Evolutionary conservation across 495 filamentous ascomycete species (phyloP).

Genomic region (Tetracladium marchalianum): DNA sequence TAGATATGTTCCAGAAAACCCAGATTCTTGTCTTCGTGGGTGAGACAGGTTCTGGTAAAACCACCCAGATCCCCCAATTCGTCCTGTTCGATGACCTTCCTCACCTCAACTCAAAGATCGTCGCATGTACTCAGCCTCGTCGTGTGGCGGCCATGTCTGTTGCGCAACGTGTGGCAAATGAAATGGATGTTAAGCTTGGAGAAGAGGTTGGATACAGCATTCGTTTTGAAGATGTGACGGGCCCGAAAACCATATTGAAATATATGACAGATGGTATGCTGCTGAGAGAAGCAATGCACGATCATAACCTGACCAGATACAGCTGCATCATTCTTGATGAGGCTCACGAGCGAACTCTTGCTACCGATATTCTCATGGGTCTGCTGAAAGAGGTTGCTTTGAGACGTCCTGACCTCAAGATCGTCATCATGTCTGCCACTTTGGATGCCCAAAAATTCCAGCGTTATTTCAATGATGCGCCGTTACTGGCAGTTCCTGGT

Average conservation of each 20-base stretch:
- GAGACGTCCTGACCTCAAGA: constrained; percentile 79
- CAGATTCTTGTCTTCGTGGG: constrained; percentile 98
- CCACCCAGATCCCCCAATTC: constrained; percentile 97
- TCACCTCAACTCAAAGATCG: constrained; percentile 70
- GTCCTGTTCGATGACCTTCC: constrained; percentile 95
- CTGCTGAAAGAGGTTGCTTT: constrained; percentile 76
- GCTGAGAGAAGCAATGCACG: constrained; percentile 94
- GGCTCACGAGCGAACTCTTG: constrained; percentile 90
- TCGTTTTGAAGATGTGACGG: constrained; percentile 94
- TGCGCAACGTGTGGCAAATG: constrained; percentile 92
- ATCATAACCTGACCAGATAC: constrained; percentile 82
- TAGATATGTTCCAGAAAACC: constrained; percentile 79
- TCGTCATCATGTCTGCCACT: constrained; percentile 98
- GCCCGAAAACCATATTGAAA: constrained; percentile 85
- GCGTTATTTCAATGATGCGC: constrained; percentile 91
- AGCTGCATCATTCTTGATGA: constrained; percentile 98
- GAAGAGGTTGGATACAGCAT: constrained; percentile 99
- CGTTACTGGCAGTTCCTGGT: constrained; percentile 87
- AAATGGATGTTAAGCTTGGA: constrained; percentile 89
- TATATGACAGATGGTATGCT: constrained; percentile 99
- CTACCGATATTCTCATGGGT: constrained; percentile 94
- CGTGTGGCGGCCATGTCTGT: constrained; percentile 99
- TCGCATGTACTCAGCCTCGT: constrained; percentile 96
- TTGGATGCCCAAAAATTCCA: constrained; percentile 97
- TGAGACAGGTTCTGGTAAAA: constrained; percentile 98